These are phyloP conservation scores for Paramecium octaurelia DNA, from an alignment of 73 alveolate genomes.

Conservation along the genomic window DNA sequence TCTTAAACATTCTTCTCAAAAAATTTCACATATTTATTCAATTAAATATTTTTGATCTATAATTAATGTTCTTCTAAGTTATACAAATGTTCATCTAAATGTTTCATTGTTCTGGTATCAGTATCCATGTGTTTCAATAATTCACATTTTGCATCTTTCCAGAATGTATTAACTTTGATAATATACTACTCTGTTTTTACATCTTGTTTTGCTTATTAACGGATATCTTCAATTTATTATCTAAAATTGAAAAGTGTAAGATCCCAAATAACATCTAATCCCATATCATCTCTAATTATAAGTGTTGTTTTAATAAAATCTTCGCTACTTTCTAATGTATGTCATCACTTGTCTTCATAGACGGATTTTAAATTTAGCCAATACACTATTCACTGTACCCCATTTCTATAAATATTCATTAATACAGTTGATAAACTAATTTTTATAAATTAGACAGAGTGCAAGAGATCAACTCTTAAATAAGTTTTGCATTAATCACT, in stretches of 20 bases:
- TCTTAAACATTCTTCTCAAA: constrained; percentile 74
- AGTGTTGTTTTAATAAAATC: constrained; percentile 75
- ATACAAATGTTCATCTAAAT: constrained; percentile 99
- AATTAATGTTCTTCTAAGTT: constrained; percentile 97
- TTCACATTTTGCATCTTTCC: constrained; percentile 87
- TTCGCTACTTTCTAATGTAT: constrained; percentile 87
- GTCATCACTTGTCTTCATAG: constrained; percentile 75
- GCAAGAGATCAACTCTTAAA: no score
- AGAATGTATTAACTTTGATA: constrained; percentile 93
- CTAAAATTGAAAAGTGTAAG: constrained; percentile 81
- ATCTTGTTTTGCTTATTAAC: constrained; percentile 98
- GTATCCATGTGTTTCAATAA: constrained; percentile 84
- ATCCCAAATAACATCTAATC: constrained; percentile 83
- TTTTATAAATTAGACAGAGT: no score
- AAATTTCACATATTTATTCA: constrained; percentile 75
- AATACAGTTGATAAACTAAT: constrained; percentile 88
- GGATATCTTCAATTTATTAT: constrained; percentile 87
- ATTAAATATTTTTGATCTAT: constrained; percentile 69
- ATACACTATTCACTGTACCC: constrained; percentile 75
- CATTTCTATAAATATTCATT: constrained; percentile 79
- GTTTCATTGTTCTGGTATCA: constrained; percentile 87
- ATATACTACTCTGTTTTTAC: constrained; percentile 99
- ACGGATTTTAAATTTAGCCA: constrained; percentile 83
- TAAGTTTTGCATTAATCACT: no score
- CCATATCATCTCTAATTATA: constrained; percentile 77